Evolutionary conservation across 352 stramenopile genomes (phyloP), one percentile per base, ranked within the genome.

Genomic region (Pythium myriotylum): DNA sequence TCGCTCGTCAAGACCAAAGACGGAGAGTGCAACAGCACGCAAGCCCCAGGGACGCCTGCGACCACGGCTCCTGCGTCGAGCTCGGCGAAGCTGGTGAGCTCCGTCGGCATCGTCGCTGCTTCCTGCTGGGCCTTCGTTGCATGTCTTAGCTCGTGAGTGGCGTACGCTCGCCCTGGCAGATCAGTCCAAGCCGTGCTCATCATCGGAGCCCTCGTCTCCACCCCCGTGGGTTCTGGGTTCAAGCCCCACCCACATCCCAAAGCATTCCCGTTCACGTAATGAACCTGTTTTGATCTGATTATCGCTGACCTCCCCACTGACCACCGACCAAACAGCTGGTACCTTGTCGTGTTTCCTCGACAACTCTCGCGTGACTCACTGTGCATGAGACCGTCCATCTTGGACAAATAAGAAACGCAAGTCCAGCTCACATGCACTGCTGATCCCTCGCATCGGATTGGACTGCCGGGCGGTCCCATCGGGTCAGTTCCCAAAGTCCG

Each of bases 1-100:
- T 48, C 33, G 23, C 58, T 66, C n/a, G 56, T 37, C 35, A 65
- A 61, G 43, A 29, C 35, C n/a, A 29, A 59, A 47, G 33, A 58
- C 39, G 51, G 52, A 32, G 20, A 50, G n/a, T 67, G 59, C 22
- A 26, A 32, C 22, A 33, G 47, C 26, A n/a, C 27, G 10, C 12
- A 20, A 17, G 17, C 33, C 12, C 6, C 50, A 16, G 2, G 23
- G 23, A 2, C 50, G 33, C 17, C 33, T 24, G 19, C 49, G 13
- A 23, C 13, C 14, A 33, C 49, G 29, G 23, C 46, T 39, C 19
- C 33, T 22, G 9, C 49, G 29, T 35, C 29, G 29, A 10, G 5
- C 5, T 35, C 29, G 29, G n/a, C n/a, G n/a, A n/a, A n/a, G n/a
- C n/a, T n/a, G n/a, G n/a, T n/a, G 5, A 3, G 19, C 17, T 48